These are phyloP conservation scores for Phlebiopsis gigantea DNA, from an alignment of 768 basidiomycete species.

Conservation along the genomic window DNA sequence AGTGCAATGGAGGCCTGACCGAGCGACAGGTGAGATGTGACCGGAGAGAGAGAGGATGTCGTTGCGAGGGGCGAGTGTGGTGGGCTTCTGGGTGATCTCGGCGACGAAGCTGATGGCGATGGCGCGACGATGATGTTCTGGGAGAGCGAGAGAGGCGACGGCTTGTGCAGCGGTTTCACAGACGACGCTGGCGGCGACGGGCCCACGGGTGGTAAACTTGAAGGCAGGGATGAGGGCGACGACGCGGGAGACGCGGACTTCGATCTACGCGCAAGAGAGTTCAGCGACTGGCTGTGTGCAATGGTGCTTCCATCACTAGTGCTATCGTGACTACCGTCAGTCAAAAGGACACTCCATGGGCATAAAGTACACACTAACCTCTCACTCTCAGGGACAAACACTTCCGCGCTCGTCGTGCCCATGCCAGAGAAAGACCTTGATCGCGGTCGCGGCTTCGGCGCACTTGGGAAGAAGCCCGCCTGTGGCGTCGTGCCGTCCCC, in stretches of 20 bases:
- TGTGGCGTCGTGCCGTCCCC: conserved; percentile 35
- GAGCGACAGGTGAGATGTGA: conserved; percentile 1
- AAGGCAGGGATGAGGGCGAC: conserved; percentile 19
- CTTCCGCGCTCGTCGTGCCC: conserved; percentile 33
- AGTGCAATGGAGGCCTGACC: conserved; percentile 5
- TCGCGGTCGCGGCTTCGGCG: conserved; percentile 42
- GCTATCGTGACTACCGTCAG: conserved; percentile 3
- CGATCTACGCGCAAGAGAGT: conserved; percentile 16
- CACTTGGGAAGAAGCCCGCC: conserved; percentile 60
- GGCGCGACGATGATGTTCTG: conserved; percentile 31
- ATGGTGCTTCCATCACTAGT: not conserved
- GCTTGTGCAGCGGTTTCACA: conserved; percentile 17
- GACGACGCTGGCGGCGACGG: not conserved
- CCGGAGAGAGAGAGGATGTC: not conserved
- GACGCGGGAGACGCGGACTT: conserved; percentile 16
- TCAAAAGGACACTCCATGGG: not conserved
- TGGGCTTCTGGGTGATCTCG: not conserved
- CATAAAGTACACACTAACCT: conserved; percentile 16
- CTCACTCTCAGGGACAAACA: conserved; percentile 7
- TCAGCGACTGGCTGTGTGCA: conserved; percentile 4
- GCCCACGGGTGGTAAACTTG: conserved; percentile 18
- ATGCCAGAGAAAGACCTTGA: conserved; percentile 79
- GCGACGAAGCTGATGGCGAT: not conserved
- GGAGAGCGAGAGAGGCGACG: conserved; percentile 40
- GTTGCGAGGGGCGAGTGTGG: not conserved